phyloP scores from a whole-genome alignment of 2,329 filamentous ascomycete genomes.

The Incumbomyces delicatus region DNA sequence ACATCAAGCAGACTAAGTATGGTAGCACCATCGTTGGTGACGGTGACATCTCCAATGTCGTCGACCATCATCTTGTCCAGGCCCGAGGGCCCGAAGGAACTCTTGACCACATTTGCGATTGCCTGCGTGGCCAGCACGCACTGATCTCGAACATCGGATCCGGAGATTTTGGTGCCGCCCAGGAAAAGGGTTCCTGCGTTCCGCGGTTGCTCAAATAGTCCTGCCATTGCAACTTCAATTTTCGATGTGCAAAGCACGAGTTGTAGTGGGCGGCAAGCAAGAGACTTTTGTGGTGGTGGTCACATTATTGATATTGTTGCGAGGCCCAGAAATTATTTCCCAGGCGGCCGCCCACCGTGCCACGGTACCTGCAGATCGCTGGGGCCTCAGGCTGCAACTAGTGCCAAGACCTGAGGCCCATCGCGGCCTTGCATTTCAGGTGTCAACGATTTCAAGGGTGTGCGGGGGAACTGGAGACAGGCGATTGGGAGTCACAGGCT shows the following conservation, averaged over 20 bases:
- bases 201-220: conserved; percentile 89
- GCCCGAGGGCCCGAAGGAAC: conserved; percentile 92
- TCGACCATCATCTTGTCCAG: conserved; percentile 99
- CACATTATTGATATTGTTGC: too few relatives aligned
- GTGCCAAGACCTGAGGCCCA: too few relatives aligned
- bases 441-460: too few relatives aligned
- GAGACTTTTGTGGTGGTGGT: too few relatives aligned
- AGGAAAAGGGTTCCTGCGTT: conserved; percentile 92
- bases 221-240: conserved; percentile 82
- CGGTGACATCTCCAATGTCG: conserved; percentile 97
- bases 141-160: conserved; percentile 91
- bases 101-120: conserved; percentile 98
- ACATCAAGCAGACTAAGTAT: conserved; percentile 93
- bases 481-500: too few relatives aligned
- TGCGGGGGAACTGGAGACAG: too few relatives aligned
- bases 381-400: too few relatives aligned
- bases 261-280: too few relatives aligned
- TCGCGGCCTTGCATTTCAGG: too few relatives aligned
- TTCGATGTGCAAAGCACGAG: background rate
- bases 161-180: conserved; percentile 94
- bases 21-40: conserved; percentile 96
- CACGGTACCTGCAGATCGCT: too few relatives aligned
- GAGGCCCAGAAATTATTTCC: too few relatives aligned
- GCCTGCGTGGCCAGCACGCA: conserved; percentile 95
- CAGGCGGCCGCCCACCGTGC: too few relatives aligned